A percentile compares a stretch with the other conserved stretches of the same genome.
Evolutionary conservation across 2,329 filamentous ascomycete species (phyloP).

Genomic region (Sarocladiaceae sp.): DNA sequence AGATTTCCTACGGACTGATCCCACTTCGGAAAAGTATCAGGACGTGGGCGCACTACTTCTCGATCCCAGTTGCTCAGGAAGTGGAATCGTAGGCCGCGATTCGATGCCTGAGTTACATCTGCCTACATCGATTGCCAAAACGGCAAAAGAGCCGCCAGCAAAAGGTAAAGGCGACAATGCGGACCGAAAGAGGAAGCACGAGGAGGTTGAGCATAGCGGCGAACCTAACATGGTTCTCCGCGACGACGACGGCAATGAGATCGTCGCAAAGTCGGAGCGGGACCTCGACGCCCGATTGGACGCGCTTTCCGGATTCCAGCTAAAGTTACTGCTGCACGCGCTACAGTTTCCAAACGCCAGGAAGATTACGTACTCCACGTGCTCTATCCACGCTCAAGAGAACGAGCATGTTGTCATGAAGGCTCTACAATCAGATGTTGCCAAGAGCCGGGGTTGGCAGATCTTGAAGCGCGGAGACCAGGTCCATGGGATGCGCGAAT

Average conservation of each 20-base stretch:
- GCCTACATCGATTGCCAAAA: slow-evolving; percentile 24
- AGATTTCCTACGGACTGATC: slow-evolving; percentile 78
- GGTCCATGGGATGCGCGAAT: slow-evolving; percentile 68
- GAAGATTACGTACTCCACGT: slow-evolving; percentile 88
- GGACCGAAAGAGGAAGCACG: slow-evolving; percentile 42
- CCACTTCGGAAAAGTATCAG: slow-evolving; percentile 53
- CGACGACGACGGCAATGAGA: slow-evolving; percentile 57
- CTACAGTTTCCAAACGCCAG: slow-evolving; percentile 72
- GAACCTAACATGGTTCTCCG: slow-evolving; percentile 33
- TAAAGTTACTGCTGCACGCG: slow-evolving; percentile 77
- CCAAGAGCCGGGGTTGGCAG: slow-evolving; percentile 67
- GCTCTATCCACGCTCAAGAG: slow-evolving; percentile 80
- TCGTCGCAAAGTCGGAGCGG: slow-evolving; percentile 46
- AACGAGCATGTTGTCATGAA: slow-evolving; percentile 81
- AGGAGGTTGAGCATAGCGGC: slow-evolving; percentile 25
- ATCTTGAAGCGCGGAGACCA: slow-evolving; percentile 71
- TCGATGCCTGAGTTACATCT: slow-evolving; percentile 68
- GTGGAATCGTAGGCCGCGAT: slow-evolving; percentile 87
- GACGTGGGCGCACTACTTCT: slow-evolving; percentile 79
- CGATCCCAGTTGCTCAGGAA: slow-evolving; percentile 93
- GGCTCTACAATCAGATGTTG: slow-evolving; percentile 65
- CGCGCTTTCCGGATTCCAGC: slow-evolving; percentile 77
- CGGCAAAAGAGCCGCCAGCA: slow-evolving; percentile 17
- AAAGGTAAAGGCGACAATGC: slow-evolving; percentile 11
- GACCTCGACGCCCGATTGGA: slow-evolving; percentile 61